phyloP scores from a whole-genome alignment of 179 eudicot genomes.

The Beta lomatogona region DNA sequence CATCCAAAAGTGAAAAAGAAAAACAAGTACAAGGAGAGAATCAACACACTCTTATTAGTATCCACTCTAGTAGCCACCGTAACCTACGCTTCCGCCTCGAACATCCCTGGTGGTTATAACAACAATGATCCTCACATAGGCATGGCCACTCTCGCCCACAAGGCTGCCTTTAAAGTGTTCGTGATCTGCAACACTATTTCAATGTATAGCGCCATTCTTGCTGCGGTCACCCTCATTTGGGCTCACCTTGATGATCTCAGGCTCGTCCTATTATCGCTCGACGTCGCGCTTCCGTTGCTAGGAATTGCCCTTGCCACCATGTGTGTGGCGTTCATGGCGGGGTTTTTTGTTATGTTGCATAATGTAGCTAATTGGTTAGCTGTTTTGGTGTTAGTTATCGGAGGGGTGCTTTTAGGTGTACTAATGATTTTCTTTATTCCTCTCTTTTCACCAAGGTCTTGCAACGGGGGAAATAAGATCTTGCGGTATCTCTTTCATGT shows the following conservation, averaged over 20 bases:
- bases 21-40: constrained; percentile 35
- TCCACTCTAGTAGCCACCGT: constrained; percentile 40
- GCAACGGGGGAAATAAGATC: neutral
- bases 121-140: constrained; percentile 27
- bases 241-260: constrained; percentile 40
- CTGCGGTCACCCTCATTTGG: constrained; percentile 35
- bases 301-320: constrained; percentile 36
- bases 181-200: constrained; percentile 34
- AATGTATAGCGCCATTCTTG: constrained; percentile 31
- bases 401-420: constrained; percentile 26
- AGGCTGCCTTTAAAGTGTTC: constrained; percentile 30
- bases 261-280: constrained; percentile 25
- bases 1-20: neutral
- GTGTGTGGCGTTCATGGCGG: constrained; percentile 41
- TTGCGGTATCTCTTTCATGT: constrained; percentile 21
- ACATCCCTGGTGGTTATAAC: constrained; percentile 46
- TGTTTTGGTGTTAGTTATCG: constrained; percentile 24
- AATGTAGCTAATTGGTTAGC: constrained; percentile 25
- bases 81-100: constrained; percentile 41
- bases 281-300: constrained; percentile 36
- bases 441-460: constrained; percentile 24
- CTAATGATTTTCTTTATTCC: constrained; percentile 33
- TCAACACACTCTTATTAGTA: constrained; percentile 39
- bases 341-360: constrained; percentile 30
- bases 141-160: constrained; percentile 28